These are phyloP conservation scores for Astragalus glycyphyllos DNA, from an alignment of 306 rosid genomes.

Conservation along the genomic window DNA sequence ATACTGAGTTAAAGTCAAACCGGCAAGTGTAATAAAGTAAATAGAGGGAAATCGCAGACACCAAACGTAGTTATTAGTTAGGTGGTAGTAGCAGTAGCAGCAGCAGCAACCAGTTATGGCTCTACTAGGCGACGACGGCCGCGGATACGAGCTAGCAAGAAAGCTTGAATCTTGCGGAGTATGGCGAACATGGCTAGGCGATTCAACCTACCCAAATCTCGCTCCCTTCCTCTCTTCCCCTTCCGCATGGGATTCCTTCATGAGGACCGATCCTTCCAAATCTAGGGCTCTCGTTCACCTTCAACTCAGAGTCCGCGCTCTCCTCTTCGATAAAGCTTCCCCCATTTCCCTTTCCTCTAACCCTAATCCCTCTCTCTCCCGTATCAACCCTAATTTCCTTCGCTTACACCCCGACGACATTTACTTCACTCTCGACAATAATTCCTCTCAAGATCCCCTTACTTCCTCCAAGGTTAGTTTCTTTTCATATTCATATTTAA, in stretches of 20 bases:
- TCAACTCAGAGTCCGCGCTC: conserved; percentile 91
- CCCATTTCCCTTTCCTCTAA: conserved; percentile 54
- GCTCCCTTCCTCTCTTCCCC: conserved; percentile 69
- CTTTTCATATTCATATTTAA: too few relatives aligned
- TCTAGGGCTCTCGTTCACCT: conserved; percentile 78
- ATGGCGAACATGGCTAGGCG: conserved; percentile 91
- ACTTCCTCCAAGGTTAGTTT: conserved; percentile 74
- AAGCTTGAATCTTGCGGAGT: conserved; percentile 68
- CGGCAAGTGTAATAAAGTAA: too few relatives aligned
- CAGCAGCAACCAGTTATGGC: conserved; percentile 50
- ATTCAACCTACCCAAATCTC: conserved; percentile 65
- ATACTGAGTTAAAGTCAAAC: too few relatives aligned
- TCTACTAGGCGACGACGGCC: conserved; percentile 85
- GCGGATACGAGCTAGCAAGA: conserved; percentile 83
- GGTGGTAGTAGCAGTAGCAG: background rate
- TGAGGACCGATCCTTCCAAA: conserved; percentile 67
- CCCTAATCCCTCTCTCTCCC: conserved; percentile 46
- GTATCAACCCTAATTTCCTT: conserved; percentile 59
- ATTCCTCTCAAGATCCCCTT: conserved; percentile 36
- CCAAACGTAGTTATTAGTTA: background rate
- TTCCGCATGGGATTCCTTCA: conserved; percentile 82
- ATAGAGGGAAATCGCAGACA: background rate
- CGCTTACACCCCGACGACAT: conserved; percentile 83
- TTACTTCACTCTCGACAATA: conserved; percentile 75
- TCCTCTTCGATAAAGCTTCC: conserved; percentile 88